A percentile compares a stretch with the other conserved stretches of the same genome.
Conservation (phyloP, 75 land plant species). For the Picea sitchensis region DNA sequence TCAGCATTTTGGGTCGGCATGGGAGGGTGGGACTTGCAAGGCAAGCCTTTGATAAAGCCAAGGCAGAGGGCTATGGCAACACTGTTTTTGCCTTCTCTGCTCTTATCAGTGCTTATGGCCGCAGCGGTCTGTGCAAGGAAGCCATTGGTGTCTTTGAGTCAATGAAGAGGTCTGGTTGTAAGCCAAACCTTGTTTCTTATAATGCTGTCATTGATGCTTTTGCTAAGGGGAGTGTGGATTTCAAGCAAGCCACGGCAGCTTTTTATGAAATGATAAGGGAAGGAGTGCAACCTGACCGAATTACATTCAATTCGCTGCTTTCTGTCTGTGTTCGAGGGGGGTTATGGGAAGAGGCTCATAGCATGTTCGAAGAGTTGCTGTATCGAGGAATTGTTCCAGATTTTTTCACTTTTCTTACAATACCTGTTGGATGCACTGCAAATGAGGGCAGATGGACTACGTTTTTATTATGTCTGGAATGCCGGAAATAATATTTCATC, state of each 20-base stretch:
- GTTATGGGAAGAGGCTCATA: constrained; percentile 70
- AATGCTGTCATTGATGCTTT: constrained; percentile 96
- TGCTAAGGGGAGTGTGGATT: constrained; percentile 84
- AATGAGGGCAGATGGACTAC: constrained; percentile 86
- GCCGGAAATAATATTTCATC: constrained; percentile 60
- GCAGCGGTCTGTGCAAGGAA: constrained; percentile 62
- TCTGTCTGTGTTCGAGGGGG: constrained; percentile 85
- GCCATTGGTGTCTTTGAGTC: constrained; percentile 69
- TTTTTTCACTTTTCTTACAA: constrained; percentile 89
- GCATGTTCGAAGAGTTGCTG: constrained; percentile 76
- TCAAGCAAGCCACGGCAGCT: constrained; percentile 40
- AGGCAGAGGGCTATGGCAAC: constrained; percentile 71
- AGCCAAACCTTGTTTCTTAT: constrained; percentile 84
- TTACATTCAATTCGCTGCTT: constrained; percentile 89
- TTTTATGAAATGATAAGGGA: constrained; percentile 76
- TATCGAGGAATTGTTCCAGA: constrained; percentile 78
- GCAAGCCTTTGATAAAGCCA: constrained; percentile 54
- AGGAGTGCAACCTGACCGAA: constrained; percentile 88
- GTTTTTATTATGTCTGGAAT: constrained; percentile 71
- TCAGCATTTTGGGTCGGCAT: constrained; percentile 78
- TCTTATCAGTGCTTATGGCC: constrained; percentile 84
- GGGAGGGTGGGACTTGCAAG: constrained; percentile 77
- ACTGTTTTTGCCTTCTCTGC: constrained; percentile 86
- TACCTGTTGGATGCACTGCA: constrained; percentile 93
- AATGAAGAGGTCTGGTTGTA: constrained; percentile 72